Conservation (phyloP, 2,329 filamentous ascomycete genomes). For the Raffaelea deltoideospora region DNA sequence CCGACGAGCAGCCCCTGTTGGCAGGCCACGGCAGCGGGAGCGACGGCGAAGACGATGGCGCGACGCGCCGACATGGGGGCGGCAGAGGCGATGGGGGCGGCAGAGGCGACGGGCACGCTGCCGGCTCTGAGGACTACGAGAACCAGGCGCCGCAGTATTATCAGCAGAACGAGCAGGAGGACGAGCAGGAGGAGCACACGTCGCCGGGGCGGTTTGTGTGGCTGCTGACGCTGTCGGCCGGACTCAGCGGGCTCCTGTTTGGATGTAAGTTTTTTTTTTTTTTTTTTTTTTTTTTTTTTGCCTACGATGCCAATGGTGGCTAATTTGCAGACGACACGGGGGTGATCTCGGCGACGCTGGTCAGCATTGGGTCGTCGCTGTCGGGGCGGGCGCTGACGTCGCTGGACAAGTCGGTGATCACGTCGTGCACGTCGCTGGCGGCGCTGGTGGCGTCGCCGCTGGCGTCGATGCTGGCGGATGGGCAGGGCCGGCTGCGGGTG, state of each 20-base stretch:
- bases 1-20: constrained; percentile 9
- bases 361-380: constrained; percentile 46
- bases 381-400: constrained; percentile 40
- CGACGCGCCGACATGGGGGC: no score
- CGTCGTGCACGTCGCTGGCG: constrained; percentile 52
- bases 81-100: no score
- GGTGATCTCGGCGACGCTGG: constrained; percentile 53
- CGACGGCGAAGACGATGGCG: neutral
- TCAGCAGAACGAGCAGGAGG: no score
- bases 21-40: neutral
- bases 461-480: constrained; percentile 48
- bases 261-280: constrained; percentile 35
- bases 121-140: no score
- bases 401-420: constrained; percentile 55
- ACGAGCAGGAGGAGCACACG: neutral
- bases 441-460: constrained; percentile 49
- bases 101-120: neutral
- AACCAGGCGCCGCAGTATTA: no score
- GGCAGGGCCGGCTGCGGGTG: constrained; percentile 43
- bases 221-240: constrained; percentile 47
- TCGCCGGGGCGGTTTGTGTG: constrained; percentile 39
- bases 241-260: constrained; percentile 53
- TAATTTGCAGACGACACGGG: constrained; percentile 44
- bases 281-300: neutral
- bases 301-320: neutral